Base-by-base conservation (phyloP, 768 basidiomycete genomes). In the Suillus discolor region DNA sequence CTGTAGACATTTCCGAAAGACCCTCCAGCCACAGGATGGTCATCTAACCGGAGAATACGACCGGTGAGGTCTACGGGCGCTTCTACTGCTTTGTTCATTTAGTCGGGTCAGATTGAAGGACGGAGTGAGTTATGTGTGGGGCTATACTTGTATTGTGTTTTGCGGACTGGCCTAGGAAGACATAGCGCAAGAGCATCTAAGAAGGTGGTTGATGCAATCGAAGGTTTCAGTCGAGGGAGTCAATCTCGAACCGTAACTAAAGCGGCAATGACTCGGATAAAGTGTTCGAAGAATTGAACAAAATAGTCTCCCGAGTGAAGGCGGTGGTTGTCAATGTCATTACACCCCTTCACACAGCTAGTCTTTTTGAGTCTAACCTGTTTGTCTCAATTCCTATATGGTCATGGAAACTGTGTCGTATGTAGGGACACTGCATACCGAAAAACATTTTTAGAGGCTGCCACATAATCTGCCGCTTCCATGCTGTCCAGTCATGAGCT, bases 1-100 rank as follows among this genome's bases (percentile, higher is more conserved):
- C 34, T 64, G 20, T 66, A 70, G 20, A 71, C 65, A 57, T 72
- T 69, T 6, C 71, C 65, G 0, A 71, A 71, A 4, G 64, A 49
- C 23, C 71, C 71, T 20, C 66, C 65, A 6, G 65, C 64, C 0
- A 47, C 36, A 28, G 51, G 57, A 20, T 47, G 66, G n/a, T 62
- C 18, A 18, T 59, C 4, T 1, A 23, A 13, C 62, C 28, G 65
- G 45, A 34, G 1, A 20, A 71, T 31, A 54, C 63, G 38, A 3
- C 49, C 6, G 4, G 71, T 68, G 25, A 72, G 69, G 38, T 72
- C 60, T n/a, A 55, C 31, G 1, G 54, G 54, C 54, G 31, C 31
- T 34, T 55, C 54, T 31, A 7, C 54, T 20, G 28, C 16, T 31
- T 18, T 55, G 12, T n/a, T 55, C 31, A 34, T 55, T 20, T 34